phyloP scores from a whole-genome alignment of 805 yeast species.

The Kuraishia borneana region DNA sequence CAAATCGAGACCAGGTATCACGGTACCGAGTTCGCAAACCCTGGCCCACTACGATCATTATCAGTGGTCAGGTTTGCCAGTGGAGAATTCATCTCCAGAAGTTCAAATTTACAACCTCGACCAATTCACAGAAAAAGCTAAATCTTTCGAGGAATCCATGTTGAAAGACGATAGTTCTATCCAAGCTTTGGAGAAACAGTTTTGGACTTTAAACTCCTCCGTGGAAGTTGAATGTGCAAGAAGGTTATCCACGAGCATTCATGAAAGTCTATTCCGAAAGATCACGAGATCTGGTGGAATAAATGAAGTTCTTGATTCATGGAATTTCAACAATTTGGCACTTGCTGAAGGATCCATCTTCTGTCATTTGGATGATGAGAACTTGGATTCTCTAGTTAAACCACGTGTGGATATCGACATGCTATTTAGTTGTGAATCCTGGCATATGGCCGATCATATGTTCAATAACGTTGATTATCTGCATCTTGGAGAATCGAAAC shows the following conservation, averaged over 20 bases:
- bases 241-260: slow-evolving; percentile 21
- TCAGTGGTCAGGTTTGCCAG: slow-evolving; percentile 30
- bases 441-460: slow-evolving; percentile 54
- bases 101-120: slow-evolving; percentile 36
- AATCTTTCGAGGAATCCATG: slow-evolving; percentile 24
- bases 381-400: slow-evolving; percentile 26
- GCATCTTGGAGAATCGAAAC: slow-evolving; percentile 40
- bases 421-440: slow-evolving; percentile 42
- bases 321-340: slow-evolving; percentile 52
- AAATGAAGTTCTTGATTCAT: slow-evolving; percentile 21
- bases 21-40: slow-evolving; percentile 20
- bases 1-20: slow-evolving; percentile 27
- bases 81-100: slow-evolving; percentile 25
- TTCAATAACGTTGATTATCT: slow-evolving; percentile 41
- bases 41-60: slow-evolving; percentile 29
- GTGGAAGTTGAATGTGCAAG: slow-evolving; percentile 25
- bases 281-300: slow-evolving; percentile 4
- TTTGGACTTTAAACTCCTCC: slow-evolving; percentile 22
- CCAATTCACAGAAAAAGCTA: slow-evolving; percentile 49
- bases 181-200: neutral
- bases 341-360: slow-evolving; percentile 36
- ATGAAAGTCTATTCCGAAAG: slow-evolving; percentile 26
- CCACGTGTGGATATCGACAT: slow-evolving; percentile 40
- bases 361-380: slow-evolving; percentile 29
- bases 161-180: slow-evolving; percentile 5